A percentile compares a stretch with the other conserved stretches of the same genome.
These are phyloP conservation scores for Nemania diffusa DNA, from an alignment of 2,329 filamentous ascomycete species.

Conservation along the genomic window DNA sequence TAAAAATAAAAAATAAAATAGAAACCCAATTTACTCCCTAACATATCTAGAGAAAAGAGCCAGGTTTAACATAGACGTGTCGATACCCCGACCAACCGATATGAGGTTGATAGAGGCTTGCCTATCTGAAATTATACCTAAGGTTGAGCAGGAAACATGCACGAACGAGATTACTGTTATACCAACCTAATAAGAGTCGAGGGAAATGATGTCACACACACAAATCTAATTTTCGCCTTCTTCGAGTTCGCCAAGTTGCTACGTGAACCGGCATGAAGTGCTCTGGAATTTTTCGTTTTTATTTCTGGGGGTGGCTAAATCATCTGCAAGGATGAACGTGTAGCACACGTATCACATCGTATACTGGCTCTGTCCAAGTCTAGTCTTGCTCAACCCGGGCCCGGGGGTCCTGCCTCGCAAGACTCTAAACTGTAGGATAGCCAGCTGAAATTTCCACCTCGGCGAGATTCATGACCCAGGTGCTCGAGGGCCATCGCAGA, in stretches of 20 bases:
- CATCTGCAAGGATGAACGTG: conserved; percentile 37
- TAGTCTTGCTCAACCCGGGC: conserved; percentile 27
- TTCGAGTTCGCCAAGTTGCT: background rate
- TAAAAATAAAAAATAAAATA: conserved; percentile 2
- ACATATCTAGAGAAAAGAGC: no score
- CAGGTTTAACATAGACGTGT: conserved; percentile 23
- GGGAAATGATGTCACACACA: background rate
- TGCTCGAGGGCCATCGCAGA: conserved; percentile 26
- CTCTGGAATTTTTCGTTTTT: conserved; percentile 42
- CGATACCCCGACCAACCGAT: conserved; percentile 25
- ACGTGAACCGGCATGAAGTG: conserved; percentile 11
- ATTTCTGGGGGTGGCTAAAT: conserved; percentile 42
- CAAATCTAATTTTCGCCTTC: conserved; percentile 1
- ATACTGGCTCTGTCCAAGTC: conserved; percentile 33
- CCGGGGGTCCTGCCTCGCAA: conserved; percentile 24
- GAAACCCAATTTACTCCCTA: no score
- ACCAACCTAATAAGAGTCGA: background rate
- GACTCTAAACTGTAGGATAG: conserved; percentile 30
- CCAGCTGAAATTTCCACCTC: conserved; percentile 27
- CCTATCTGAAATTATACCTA: background rate
- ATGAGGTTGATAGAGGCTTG: conserved; percentile 35
- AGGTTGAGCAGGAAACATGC: no score
- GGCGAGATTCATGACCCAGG: conserved; percentile 28
- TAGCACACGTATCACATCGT: conserved; percentile 29
- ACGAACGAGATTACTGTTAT: background rate